phyloP scores from a whole-genome alignment of 176 grass and related monocot species.

The Elymus sibiricus region DNA sequence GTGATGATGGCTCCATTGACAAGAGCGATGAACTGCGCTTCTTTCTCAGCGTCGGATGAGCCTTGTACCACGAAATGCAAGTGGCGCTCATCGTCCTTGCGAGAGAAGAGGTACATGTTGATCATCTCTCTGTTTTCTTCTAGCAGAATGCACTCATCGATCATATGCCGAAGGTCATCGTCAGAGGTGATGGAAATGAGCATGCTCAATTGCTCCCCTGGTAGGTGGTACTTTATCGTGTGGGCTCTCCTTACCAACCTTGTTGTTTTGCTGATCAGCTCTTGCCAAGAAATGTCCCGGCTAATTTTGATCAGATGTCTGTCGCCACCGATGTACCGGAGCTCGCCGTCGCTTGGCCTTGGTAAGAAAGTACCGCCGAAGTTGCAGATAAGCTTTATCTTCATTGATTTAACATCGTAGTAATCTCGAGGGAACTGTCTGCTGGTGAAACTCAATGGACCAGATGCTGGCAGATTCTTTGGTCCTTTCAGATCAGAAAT shows the following conservation, averaged over 20 bases:
- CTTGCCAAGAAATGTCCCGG: conserved; percentile 62
- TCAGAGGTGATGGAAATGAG: conserved; percentile 76
- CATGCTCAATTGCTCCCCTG: conserved; percentile 67
- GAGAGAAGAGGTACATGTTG: conserved; percentile 74
- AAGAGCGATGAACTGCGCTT: conserved; percentile 56
- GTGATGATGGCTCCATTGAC: conserved; percentile 48
- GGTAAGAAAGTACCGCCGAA: conserved; percentile 78
- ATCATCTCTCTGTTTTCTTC: conserved; percentile 41
- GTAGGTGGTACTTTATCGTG: conserved; percentile 84
- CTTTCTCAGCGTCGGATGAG: conserved; percentile 38
- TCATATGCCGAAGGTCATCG: conserved; percentile 76
- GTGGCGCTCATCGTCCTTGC: conserved; percentile 35
- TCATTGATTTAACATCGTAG: conserved; percentile 28
- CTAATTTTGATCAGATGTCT: conserved; percentile 59
- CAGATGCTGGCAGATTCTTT: conserved; percentile 13
- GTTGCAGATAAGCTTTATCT: conserved; percentile 76
- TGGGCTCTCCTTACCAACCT: conserved; percentile 39
- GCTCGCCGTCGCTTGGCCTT: conserved; percentile 63
- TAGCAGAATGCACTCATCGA: conserved; percentile 69
- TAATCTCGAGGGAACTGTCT: conserved; percentile 9
- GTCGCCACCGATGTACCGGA: conserved; percentile 76
- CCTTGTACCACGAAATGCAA: conserved; percentile 30
- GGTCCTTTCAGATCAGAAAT: conserved; percentile 2
- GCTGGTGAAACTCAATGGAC: conserved; percentile 19
- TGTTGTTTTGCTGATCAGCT: conserved; percentile 46